Evolutionary conservation across 2,329 filamentous ascomycete species (phyloP).

Genomic region (Phyllachora maydis): DNA sequence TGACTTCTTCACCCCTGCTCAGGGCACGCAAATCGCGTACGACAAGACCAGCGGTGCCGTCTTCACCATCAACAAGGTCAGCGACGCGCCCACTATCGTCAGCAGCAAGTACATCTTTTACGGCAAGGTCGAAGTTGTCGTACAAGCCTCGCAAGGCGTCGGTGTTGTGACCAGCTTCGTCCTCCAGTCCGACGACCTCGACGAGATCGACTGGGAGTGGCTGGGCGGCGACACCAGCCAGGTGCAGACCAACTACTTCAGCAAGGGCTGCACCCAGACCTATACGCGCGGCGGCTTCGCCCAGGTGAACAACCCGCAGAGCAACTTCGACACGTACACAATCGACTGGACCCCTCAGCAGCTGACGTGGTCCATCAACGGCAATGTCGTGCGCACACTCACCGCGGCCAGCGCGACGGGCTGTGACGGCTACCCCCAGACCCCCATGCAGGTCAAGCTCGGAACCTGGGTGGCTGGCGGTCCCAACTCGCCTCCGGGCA

Average conservation of each 20-base stretch:
- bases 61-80: conserved; percentile 47
- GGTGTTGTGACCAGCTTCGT: conserved; percentile 85
- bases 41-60: conserved; percentile 23
- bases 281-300: conserved; percentile 51
- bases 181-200: conserved; percentile 73
- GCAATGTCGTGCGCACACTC: conserved; percentile 21
- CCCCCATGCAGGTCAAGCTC: conserved; percentile 45
- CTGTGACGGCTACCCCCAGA: conserved; percentile 43
- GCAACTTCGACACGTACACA: conserved; percentile 39
- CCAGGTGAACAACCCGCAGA: conserved; percentile 29
- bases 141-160: conserved; percentile 59
- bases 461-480: conserved; percentile 33
- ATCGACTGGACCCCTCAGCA: conserved; percentile 42
- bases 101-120: conserved; percentile 92
- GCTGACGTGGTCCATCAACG: conserved; percentile 39
- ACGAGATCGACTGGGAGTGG: conserved; percentile 97
- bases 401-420: conserved; percentile 23
- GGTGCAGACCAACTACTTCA: conserved; percentile 78
- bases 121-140: conserved; percentile 59
- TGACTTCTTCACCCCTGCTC: conserved; percentile 23
- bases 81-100: conserved; percentile 51
- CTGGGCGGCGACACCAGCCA: conserved; percentile 53
- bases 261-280: conserved; percentile 49
- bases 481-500: conserved; percentile 28
- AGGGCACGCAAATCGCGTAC: conserved; percentile 26